Conservation (phyloP, 257 asterid genomes). For the Fraxinus anomala region DNA sequence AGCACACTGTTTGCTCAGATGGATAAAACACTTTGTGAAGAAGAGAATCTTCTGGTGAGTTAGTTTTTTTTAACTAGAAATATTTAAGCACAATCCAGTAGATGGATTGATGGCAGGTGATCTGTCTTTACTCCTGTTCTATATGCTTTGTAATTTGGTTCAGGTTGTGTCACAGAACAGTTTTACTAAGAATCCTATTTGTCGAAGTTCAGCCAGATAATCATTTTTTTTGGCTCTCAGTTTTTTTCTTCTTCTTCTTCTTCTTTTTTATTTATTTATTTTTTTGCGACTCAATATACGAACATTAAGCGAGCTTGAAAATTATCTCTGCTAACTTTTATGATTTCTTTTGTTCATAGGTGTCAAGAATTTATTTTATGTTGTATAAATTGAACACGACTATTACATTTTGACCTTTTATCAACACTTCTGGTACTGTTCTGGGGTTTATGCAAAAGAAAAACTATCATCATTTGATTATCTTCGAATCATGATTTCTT, state of each 20-base stretch:
- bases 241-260: too few species aligned
- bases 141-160: not conserved
- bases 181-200: not conserved
- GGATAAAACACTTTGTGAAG: constrained; percentile 78
- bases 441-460: not conserved
- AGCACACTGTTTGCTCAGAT: constrained; percentile 62
- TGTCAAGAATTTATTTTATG: not conserved
- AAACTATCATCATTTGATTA: not conserved
- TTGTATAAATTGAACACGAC: too few species aligned
- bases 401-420: not conserved
- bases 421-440: not conserved
- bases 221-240: not conserved
- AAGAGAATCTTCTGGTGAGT: constrained; percentile 76
- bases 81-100: not conserved
- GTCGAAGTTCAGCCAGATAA: not conserved
- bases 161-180: not conserved
- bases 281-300: not conserved
- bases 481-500: not conserved
- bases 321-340: not conserved
- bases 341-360: not conserved
- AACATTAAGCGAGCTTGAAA: not conserved
- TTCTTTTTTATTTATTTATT: not conserved
- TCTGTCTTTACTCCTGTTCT: not conserved
- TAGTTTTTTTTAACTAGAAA: not conserved
- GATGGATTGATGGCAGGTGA: not conserved